Evolutionary conservation across 495 filamentous ascomycete species (phyloP), one percentile per base, ranked within the genome.

Genomic region (Neurospora sp.): DNA sequence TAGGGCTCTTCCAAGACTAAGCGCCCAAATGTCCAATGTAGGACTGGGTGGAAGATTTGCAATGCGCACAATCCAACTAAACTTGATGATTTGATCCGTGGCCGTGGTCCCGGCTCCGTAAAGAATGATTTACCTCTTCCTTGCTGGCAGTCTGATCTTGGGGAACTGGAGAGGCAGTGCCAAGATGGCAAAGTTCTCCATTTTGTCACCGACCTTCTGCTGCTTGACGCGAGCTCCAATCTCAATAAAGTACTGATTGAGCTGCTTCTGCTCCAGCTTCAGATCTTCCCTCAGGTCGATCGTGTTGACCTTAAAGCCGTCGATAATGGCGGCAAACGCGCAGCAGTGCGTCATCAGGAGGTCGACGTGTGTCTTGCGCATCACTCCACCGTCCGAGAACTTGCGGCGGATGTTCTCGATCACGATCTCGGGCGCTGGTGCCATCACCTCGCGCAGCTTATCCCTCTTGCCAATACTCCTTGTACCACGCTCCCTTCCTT

Each of bases 101-200:
- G 53, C 27, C 53, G 53, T 31, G 27, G 9, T 35, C 53, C 53
- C 27, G 53, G 53, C 53, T 65, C 53, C 3, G 12, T 14, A 16
- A 48, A 68, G 37, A 3, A 22, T 41, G 2, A 12, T 73, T 77
- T 71, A 75, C 45, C 68, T 79, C 20, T 73, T 53, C 37, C 45
- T 61, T n/a, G 72, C 61, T 3, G 68, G 71, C 48, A 75, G 75
- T n/a, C 79, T 78, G 48, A 81, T 76, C 83, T 89, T 91, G 0
- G 96, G 96, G 78, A 98, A 97, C 72, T 91, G 87, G 72, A 97
- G 82, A 2, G 96, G 96, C 70, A 97, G 76, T 74, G 85, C 90
- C 75, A 99, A 83, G 72, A 88, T 86, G 18, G 92, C 94, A 65
- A 88, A 85, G 71, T 91, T 86, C 31, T 86, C 85, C 42, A 82